Base-by-base conservation (phyloP, 2,329 filamentous ascomycete species). In the Xylaria sp. region DNA sequence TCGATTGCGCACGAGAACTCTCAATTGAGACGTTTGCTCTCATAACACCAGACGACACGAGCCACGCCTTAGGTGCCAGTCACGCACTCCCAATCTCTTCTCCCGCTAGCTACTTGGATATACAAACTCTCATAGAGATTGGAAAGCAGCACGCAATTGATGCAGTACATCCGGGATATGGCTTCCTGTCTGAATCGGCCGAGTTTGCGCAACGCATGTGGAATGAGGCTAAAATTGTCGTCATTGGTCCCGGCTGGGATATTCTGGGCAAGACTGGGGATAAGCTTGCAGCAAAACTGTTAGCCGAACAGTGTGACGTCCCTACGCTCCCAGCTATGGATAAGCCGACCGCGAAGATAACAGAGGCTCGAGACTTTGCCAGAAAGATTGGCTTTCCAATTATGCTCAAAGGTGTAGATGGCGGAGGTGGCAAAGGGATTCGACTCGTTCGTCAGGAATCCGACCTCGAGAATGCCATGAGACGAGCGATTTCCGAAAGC, bases 81-180 rank as follows among this genome's bases (percentile, higher is more conserved):
- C 63, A 64, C 44, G 20, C 42, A 15, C 44, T 71, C 3, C 23
- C 68, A 13, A 42, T 71, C 11, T 23, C 68, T 44, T 66, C 68
- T 31, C 3, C 68, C 17, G 49, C 66, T 11, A 57, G 20, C 46
- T 71, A 66, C 56, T 7, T 66, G 15, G 49, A 69, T 33, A 69
- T 66, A 38, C 13, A 63, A 9, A 23, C 49, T 44, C 66, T 71
- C 31, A 49, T 71, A 15, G 42, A 56, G 31, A 49, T 71, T 6
- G 84, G 79, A 9, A 81, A 90, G 69, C 17, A 62, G 23, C 40
- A 71, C 48, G 36, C 1, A 2, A 66, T 71, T 33, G 68, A 71
- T 26, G 87, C 86, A 3, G 84, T 92, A 17, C 87, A 90, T 57
- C 88, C 89, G 0, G 89, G 89, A 3, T 91, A 91, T 79, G 89